A percentile compares a stretch with the other conserved stretches of the same genome.
Conservation (phyloP, 1,139 yeast genomes). For the Yamadazyma pseudoaaseri region DNA sequence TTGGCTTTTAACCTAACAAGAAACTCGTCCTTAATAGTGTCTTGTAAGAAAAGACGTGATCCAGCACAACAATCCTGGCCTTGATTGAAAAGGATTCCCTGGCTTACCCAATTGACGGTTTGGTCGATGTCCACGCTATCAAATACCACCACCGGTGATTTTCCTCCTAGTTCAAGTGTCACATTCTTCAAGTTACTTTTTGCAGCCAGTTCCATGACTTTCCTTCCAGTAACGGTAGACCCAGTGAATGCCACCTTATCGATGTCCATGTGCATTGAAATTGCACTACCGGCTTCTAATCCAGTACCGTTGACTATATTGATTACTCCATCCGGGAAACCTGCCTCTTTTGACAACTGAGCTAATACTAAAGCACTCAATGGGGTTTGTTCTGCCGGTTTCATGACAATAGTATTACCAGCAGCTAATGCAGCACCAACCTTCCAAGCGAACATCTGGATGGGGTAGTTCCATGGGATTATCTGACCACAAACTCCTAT, state of each 20-base stretch:
- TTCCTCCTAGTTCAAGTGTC: conserved; percentile 89
- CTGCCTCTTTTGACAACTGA: conserved; percentile 27
- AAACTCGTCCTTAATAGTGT: conserved; percentile 46
- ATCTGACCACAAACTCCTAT: conserved; percentile 40
- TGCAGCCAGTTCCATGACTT: conserved; percentile 33
- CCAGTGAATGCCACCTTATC: conserved; percentile 34
- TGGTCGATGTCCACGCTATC: conserved; percentile 74
- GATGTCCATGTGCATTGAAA: conserved; percentile 29
- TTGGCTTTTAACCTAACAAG: conserved; percentile 38
- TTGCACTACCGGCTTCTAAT: conserved; percentile 29
- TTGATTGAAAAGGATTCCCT: conserved; percentile 78
- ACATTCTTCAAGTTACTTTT: conserved; percentile 58
- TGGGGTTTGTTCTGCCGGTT: conserved; percentile 36
- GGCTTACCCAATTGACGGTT: conserved; percentile 82
- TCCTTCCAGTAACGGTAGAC: conserved; percentile 34
- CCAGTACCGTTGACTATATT: conserved; percentile 35
- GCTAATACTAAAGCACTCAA: conserved; percentile 32
- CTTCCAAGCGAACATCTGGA: conserved; percentile 38
- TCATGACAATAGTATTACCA: conserved; percentile 34
- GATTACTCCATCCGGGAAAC: conserved; percentile 34
- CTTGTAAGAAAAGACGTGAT: conserved; percentile 45
- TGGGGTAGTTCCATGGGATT: conserved; percentile 40
- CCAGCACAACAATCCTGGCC: conserved; percentile 51
- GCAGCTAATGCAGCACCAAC: conserved; percentile 35
- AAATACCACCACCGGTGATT: conserved; percentile 71